Evolutionary conservation across 768 basidiomycete species (phyloP).

Genomic region (Boletus insuetus): DNA sequence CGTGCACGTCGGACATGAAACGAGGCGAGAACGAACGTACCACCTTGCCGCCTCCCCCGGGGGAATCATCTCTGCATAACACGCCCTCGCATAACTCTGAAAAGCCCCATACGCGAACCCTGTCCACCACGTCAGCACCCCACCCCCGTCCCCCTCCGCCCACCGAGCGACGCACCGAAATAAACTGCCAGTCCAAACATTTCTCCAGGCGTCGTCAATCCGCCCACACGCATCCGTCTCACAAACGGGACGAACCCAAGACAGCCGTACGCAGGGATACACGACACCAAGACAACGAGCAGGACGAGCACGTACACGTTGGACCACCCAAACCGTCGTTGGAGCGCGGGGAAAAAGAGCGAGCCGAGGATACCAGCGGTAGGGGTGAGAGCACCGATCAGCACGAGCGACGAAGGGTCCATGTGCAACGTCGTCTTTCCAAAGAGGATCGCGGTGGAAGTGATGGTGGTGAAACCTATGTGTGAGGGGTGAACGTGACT

Average conservation of each 20-base stretch:
- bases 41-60: conserved; percentile 87
- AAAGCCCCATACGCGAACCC: conserved; percentile 84
- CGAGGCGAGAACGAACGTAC: conserved; percentile 36
- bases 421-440: conserved; percentile 87
- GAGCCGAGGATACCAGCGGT: conserved; percentile 79
- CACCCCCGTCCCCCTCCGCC: not conserved
- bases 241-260: conserved; percentile 68
- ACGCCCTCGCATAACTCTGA: conserved; percentile 84
- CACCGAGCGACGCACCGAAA: conserved; percentile 52
- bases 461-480: conserved; percentile 75
- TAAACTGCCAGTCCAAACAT: conserved; percentile 83
- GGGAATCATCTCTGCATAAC: conserved; percentile 85
- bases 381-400: conserved; percentile 80
- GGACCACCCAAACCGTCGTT: conserved; percentile 59
- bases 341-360: conserved; percentile 74
- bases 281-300: conserved; percentile 62
- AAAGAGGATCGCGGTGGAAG: conserved; percentile 88
- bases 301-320: conserved; percentile 65
- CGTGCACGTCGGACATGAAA: not conserved
- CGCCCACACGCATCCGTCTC: conserved; percentile 54
- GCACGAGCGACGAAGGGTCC: conserved; percentile 69
- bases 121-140: conserved; percentile 19
- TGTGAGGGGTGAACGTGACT: too few relatives aligned
- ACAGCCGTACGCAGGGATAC: conserved; percentile 79
- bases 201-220: conserved; percentile 74